Base-by-base conservation (phyloP, 768 basidiomycete genomes). In the Albatrellus ellisii region DNA sequence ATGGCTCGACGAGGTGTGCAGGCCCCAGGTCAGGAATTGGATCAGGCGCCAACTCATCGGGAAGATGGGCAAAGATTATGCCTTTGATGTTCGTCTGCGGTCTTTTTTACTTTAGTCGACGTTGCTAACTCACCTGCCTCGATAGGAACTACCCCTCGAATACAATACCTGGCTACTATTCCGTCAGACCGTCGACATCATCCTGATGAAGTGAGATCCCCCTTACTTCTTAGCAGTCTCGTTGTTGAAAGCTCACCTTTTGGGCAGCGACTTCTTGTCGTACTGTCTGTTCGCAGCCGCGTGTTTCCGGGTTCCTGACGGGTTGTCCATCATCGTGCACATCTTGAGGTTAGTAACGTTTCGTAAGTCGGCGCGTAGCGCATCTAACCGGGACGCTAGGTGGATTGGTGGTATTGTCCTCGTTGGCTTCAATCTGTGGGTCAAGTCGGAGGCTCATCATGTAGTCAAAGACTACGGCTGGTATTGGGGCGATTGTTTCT, bases 401-500 rank as follows among this genome's bases (percentile, higher is more conserved):
- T 99, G 94, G 94, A 61, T 83, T 34, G 81, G 82, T 17, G 95
- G 95, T 4, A 57, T 86, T 46, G 70, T 75, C 0, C 65, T 99
- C 20, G 90, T 98, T 56, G 73, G 71, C 17, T 98, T 98, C 70
- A 98, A 99, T 59, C 70, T 98, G 26, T 98, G 92, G 91, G 90
- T 99, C 48, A 99, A 99, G 58, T 86, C 84, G 2, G 94, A 98
- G 56, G 95, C 95, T 0, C 95, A 99, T 58, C 74, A 89, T 41
- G 89, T 98, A 37, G 91, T 98, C 46, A 98, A 95, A 53, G 94
- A 97, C 55, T 97, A 94, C 51, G 92, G 91, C 12, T 97, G 90
- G 91, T 97, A 91, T 59, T 90, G 89, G 89, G 91, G 87, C 8
- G 87, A 90, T 51, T 79, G 79, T 44, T 90, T 90, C 64, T 89